A percentile compares a stretch with the other conserved stretches of the same genome.
Conservation (phyloP, 1,284 basidiomycete genomes). For the Athelia psychrophila region DNA sequence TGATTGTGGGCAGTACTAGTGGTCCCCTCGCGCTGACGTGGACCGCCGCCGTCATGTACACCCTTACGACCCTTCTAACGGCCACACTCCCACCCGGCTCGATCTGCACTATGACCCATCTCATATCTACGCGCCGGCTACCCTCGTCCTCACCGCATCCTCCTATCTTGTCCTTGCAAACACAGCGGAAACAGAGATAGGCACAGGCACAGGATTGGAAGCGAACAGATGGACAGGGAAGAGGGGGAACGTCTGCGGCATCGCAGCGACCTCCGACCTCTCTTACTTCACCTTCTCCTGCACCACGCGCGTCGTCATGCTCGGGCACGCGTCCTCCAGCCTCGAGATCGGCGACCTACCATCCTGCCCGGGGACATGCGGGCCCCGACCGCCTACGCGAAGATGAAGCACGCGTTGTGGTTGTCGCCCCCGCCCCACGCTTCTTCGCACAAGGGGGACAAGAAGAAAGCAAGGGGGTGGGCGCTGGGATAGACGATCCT, state of each 20-base stretch:
- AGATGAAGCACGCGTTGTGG: constrained; percentile 41
- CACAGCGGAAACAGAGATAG: too few relatives aligned
- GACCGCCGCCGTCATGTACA: constrained; percentile 46
- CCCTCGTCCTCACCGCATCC: constrained; percentile 5
- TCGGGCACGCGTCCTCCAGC: constrained; percentile 69
- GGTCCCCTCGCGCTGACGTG: constrained; percentile 42
- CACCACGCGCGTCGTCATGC: constrained; percentile 80
- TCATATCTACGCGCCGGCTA: constrained; percentile 74
- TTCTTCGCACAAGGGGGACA: too few relatives aligned
- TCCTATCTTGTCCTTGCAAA: too few relatives aligned
- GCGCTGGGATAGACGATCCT: constrained; percentile 56
- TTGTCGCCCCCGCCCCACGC: background rate
- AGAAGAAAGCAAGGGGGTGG: constrained; percentile 45
- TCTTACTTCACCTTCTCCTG: constrained; percentile 71
- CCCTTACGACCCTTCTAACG: constrained; percentile 51
- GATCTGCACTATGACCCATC: constrained; percentile 68
- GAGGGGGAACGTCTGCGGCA: too few relatives aligned
- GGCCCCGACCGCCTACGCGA: constrained; percentile 51
- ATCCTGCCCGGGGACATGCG: constrained; percentile 75
- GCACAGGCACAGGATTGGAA: too few relatives aligned
- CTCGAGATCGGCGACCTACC: constrained; percentile 83
- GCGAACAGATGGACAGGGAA: too few relatives aligned
- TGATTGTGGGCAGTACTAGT: too few relatives aligned
- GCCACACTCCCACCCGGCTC: constrained; percentile 67
- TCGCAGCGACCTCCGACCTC: constrained; percentile 51